These are phyloP conservation scores for Morella rubra DNA, from an alignment of 306 rosid species.

Conservation along the genomic window DNA sequence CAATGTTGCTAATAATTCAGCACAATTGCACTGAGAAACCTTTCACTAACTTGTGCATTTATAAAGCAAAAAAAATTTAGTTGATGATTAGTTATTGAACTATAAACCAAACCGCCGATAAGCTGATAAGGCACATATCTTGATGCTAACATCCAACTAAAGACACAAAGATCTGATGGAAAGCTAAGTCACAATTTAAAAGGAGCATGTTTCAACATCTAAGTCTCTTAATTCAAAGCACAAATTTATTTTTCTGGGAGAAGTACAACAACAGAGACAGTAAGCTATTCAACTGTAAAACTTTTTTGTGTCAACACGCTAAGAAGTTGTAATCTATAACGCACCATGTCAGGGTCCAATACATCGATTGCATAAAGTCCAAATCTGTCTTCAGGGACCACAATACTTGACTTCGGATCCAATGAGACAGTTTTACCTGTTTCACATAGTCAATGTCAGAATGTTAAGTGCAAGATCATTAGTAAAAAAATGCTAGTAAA, in stretches of 20 bases:
- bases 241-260: too few species aligned
- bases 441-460: conserved; percentile 20
- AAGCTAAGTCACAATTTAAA: too few species aligned
- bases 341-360: conserved; percentile 95
- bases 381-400: conserved; percentile 81
- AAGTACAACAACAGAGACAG: not conserved
- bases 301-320: not conserved
- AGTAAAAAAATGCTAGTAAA: not conserved
- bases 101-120: too few species aligned
- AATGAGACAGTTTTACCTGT: conserved; percentile 72
- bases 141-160: too few species aligned
- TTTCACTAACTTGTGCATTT: too few species aligned
- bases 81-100: too few species aligned
- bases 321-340: conserved; percentile 11
- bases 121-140: too few species aligned
- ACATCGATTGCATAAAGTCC: conserved; percentile 82
- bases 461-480: not conserved
- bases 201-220: not conserved
- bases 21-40: too few species aligned
- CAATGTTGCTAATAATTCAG: too few species aligned
- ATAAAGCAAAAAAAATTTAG: too few species aligned
- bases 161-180: too few species aligned
- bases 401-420: conserved; percentile 61
- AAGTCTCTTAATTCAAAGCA: too few species aligned
- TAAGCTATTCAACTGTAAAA: not conserved